Conservation (phyloP, 768 basidiomycete species). For the Crucibulum laeve region DNA sequence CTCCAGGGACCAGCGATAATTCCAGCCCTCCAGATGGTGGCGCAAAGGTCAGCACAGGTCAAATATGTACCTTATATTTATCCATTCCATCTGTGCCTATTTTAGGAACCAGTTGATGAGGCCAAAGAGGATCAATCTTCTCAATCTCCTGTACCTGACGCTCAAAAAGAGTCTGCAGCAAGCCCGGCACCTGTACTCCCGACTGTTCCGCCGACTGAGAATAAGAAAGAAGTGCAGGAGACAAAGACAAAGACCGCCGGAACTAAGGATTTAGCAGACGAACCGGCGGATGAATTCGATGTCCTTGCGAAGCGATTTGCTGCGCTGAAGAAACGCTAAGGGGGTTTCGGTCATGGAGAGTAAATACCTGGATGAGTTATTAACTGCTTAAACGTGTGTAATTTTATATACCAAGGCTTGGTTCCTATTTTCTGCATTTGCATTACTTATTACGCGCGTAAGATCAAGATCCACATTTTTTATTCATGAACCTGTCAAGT, state of each 20-base stretch:
- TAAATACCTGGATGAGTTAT: background rate
- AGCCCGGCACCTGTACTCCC: background rate
- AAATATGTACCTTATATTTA: background rate
- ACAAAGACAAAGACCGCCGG: slow-evolving; percentile 20
- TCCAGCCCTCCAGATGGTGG: slow-evolving; percentile 24
- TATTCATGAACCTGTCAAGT: too few relatives aligned
- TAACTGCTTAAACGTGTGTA: too few relatives aligned
- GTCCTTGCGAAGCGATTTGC: slow-evolving; percentile 78
- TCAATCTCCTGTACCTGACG: background rate
- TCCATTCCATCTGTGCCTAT: background rate
- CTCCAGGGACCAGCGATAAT: slow-evolving; percentile 23
- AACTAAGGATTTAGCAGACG: too few relatives aligned
- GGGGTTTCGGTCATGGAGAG: background rate
- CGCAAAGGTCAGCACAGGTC: slow-evolving; percentile 30
- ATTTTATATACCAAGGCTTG: too few relatives aligned
- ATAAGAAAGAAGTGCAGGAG: slow-evolving; percentile 15
- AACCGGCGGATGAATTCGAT: slow-evolving; percentile 67
- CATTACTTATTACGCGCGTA: too few relatives aligned
- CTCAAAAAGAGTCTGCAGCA: background rate
- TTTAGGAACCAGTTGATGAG: background rate
- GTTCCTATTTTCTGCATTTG: too few relatives aligned
- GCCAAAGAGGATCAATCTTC: background rate
- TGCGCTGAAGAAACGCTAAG: slow-evolving; percentile 75
- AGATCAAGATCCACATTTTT: too few relatives aligned
- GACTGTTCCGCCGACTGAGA: slow-evolving; percentile 8